phyloP scores from a whole-genome alignment of 2,329 filamentous ascomycete species.

The Neopestalotiopsis sp. region DNA sequence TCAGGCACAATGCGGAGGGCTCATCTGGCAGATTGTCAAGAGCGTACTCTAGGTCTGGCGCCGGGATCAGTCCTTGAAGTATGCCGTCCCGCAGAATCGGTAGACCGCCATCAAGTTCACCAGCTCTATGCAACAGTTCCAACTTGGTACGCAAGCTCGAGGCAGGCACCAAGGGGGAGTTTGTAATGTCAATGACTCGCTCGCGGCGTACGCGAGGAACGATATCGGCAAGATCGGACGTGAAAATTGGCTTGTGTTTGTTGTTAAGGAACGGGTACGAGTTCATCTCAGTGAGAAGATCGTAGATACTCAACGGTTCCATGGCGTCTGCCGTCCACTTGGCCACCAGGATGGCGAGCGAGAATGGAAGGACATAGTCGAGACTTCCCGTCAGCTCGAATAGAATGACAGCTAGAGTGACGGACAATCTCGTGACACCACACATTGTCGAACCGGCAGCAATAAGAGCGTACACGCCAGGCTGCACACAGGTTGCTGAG shows the following conservation, averaged over 20 bases:
- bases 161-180: conserved; percentile 80
- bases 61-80: conserved; percentile 89
- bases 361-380: conserved; percentile 95
- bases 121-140: conserved; percentile 79
- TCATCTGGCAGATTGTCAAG: conserved; percentile 84
- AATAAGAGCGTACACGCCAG: conserved; percentile 94
- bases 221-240: conserved; percentile 85
- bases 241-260: conserved; percentile 91
- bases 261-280: conserved; percentile 97
- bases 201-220: conserved; percentile 76
- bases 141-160: conserved; percentile 79
- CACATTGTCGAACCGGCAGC: conserved; percentile 98
- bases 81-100: conserved; percentile 81
- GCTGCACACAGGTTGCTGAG: conserved; percentile 86
- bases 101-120: conserved; percentile 90
- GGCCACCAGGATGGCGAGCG: conserved; percentile 86
- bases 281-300: conserved; percentile 95
- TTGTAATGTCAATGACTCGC: conserved; percentile 86
- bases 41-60: conserved; percentile 91
- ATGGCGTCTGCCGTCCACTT: conserved; percentile 98
- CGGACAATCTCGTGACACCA: conserved; percentile 89
- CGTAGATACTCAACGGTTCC: conserved; percentile 94
- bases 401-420: conserved; percentile 92
- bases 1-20: conserved; percentile 75
- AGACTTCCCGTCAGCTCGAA: conserved; percentile 96